These are phyloP conservation scores for Rhizophora mangle DNA, from an alignment of 345 rosid species.

Conservation along the genomic window DNA sequence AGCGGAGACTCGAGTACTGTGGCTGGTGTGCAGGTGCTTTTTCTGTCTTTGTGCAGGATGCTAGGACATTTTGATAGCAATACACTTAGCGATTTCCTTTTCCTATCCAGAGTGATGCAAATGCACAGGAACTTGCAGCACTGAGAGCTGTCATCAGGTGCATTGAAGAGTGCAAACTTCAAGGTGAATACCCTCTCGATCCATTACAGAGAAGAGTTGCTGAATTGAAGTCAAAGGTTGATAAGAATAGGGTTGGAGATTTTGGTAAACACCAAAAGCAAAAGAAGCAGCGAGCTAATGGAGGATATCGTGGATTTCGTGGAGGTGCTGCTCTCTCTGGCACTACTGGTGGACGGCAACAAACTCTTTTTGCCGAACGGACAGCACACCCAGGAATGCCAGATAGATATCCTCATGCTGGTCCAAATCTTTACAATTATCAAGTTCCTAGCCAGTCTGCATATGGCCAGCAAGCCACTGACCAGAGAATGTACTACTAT, in stretches of 20 bases:
- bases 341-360: conserved; percentile 29
- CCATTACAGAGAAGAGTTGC: conserved; percentile 53
- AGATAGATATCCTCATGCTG: conserved; percentile 37
- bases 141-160: conserved; percentile 47
- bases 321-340: conserved; percentile 17
- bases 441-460: conserved; percentile 37
- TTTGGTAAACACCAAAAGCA: conserved; percentile 32
- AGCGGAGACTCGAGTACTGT: conserved; percentile 31
- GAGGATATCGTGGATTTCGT: conserved; percentile 38
- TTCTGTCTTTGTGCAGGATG: conserved; percentile 1
- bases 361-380: conserved; percentile 26
- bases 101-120: conserved; percentile 37
- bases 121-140: conserved; percentile 53
- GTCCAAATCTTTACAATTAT: conserved; percentile 31
- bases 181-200: conserved; percentile 50
- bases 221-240: conserved; percentile 45
- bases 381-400: conserved; percentile 27
- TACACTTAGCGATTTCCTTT: background rate
- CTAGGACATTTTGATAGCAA: conserved; percentile 3
- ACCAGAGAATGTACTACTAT: conserved; percentile 42
- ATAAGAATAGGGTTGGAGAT: conserved; percentile 44
- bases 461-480: conserved; percentile 37
- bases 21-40: conserved; percentile 36
- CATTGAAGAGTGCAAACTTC: conserved; percentile 49
- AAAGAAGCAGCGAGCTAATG: conserved; percentile 40